Conservation (phyloP, 768 basidiomycete genomes). For the Leccinum fibrillosum region DNA sequence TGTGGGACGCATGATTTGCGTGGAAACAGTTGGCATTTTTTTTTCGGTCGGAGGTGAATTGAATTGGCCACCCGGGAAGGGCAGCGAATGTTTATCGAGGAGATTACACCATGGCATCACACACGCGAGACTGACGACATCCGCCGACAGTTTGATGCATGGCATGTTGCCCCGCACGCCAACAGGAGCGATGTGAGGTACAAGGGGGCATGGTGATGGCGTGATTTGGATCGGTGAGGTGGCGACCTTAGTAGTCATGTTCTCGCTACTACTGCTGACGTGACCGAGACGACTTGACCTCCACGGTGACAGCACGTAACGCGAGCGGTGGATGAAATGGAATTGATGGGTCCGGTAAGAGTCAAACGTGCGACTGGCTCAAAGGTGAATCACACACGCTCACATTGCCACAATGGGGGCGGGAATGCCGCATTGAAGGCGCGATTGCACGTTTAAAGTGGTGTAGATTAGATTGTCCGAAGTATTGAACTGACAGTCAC, state of each 20-base stretch:
- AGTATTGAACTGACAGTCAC: conserved; percentile 11
- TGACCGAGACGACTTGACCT: too few relatives aligned
- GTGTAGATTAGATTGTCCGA: conserved; percentile 11
- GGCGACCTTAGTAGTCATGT: conserved; percentile 7
- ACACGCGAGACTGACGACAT: neutral
- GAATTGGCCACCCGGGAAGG: neutral
- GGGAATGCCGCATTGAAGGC: conserved; percentile 1
- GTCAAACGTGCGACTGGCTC: conserved; percentile 17
- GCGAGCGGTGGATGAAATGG: neutral
- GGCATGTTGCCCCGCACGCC: neutral
- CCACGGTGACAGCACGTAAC: neutral
- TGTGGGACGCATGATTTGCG: conserved; percentile 1
- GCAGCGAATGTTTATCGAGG: neutral
- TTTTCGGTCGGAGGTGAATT: neutral
- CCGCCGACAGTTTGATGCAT: neutral
- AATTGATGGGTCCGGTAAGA: neutral
- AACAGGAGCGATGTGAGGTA: neutral
- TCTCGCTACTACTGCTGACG: neutral
- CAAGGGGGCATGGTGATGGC: conserved; percentile 3
- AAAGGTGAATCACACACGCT: neutral
- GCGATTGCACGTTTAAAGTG: conserved; percentile 15
- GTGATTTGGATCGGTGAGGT: conserved; percentile 6
- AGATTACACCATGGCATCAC: neutral
- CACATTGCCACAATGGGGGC: neutral
- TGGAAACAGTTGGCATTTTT: neutral